Conservation (phyloP, 805 yeast species). For the Yamadazyma paraphyllophila region DNA sequence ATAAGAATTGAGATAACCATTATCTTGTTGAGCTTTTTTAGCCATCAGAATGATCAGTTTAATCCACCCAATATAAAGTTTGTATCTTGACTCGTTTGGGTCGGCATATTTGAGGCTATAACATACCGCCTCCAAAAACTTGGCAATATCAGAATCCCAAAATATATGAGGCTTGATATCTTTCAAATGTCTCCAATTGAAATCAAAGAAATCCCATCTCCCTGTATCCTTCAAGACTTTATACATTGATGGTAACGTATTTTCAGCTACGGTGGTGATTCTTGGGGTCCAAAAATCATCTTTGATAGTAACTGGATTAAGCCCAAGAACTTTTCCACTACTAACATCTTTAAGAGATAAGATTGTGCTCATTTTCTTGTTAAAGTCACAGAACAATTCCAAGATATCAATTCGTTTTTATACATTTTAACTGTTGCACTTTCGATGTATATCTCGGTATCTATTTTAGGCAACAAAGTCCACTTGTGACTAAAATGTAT, state of each 20-base stretch:
- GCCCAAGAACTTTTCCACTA: neutral
- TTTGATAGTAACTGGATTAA: neutral
- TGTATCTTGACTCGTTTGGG: conserved; percentile 4
- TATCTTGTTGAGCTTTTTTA: conserved; percentile 19
- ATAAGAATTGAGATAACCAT: conserved; percentile 22
- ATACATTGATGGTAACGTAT: conserved; percentile 19
- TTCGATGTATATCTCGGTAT: neutral
- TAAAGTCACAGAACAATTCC: neutral
- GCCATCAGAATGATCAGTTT: conserved; percentile 18
- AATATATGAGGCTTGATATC: conserved; percentile 18
- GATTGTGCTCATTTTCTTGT: neutral
- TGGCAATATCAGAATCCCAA: conserved; percentile 26
- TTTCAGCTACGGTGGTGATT: conserved; percentile 14
- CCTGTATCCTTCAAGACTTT: conserved; percentile 17
- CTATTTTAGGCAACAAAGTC: neutral
- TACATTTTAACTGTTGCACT: neutral
- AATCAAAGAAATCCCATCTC: conserved; percentile 19
- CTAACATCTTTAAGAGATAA: neutral
- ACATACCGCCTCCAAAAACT: conserved; percentile 20
- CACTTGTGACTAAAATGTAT: neutral
- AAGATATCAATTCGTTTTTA: neutral
- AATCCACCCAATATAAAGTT: conserved; percentile 15
- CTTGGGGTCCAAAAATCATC: conserved; percentile 18
- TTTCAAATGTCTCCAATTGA: conserved; percentile 12
- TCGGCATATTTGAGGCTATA: conserved; percentile 18